Percentiles rank a stretch among this genome's conserved stretches.
phyloP scores from a whole-genome alignment of 2,329 filamentous ascomycete species.

The Paracamarosporium sp. region DNA sequence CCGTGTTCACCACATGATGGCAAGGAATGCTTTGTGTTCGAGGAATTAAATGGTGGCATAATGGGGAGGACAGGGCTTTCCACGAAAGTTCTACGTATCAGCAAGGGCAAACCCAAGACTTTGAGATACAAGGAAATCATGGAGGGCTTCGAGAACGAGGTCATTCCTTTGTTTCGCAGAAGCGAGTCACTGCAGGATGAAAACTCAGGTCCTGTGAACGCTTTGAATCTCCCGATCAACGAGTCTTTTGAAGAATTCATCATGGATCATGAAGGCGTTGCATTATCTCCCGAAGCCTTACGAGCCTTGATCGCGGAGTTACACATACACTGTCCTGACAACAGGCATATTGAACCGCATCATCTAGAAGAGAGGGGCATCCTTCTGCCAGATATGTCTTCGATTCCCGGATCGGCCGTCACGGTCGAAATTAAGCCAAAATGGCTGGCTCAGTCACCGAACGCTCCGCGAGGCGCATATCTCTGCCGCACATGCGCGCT shows the following conservation, averaged over 20 bases:
- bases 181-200: background rate
- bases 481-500: constrained; percentile 57
- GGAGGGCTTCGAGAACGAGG: constrained; percentile 30
- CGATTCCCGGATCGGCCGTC: constrained; percentile 23
- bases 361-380: constrained; percentile 24
- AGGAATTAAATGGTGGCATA: constrained; percentile 14
- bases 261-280: constrained; percentile 27
- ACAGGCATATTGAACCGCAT: constrained; percentile 15
- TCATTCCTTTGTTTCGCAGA: constrained; percentile 35
- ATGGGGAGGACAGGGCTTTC: constrained; percentile 16
- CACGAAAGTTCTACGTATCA: constrained; percentile 36
- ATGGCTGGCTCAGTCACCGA: constrained; percentile 56
- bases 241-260: constrained; percentile 19
- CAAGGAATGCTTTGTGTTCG: constrained; percentile 21
- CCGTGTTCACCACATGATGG: constrained; percentile 7
- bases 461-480: constrained; percentile 47
- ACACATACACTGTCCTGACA: constrained; percentile 2
- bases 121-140: constrained; percentile 32
- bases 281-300: constrained; percentile 11
- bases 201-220: background rate
- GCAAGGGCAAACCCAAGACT: constrained; percentile 36
- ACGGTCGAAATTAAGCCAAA: constrained; percentile 57
- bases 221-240: constrained; percentile 6
- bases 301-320: background rate
- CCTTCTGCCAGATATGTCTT: constrained; percentile 40